Evolutionary conservation across 2,329 filamentous ascomycete genomes (phyloP).

Genomic region (Raffaelea ambrosiae): DNA sequence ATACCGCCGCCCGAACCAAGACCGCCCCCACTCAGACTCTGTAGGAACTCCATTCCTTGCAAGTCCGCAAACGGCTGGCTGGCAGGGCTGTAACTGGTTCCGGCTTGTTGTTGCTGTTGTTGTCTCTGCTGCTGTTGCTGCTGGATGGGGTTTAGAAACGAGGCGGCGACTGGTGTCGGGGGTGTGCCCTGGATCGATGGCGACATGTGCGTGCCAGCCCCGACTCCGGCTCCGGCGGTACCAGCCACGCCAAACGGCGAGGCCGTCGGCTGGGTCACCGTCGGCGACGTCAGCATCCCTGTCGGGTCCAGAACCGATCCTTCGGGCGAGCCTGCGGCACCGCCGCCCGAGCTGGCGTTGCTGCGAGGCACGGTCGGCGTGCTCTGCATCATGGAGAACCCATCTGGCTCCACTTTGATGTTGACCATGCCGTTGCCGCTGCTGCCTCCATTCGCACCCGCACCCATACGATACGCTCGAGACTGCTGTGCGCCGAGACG

Average conservation of each 20-base stretch:
- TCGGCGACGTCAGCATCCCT: conserved; percentile 35
- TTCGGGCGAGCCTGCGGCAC: conserved; percentile 13
- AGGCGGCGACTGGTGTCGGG: conserved; percentile 3
- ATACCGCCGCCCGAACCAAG: too few relatives aligned
- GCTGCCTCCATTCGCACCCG: too few relatives aligned
- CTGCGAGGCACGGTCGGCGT: conserved; percentile 31
- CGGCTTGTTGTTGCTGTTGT: conserved; percentile 8
- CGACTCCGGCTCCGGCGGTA: too few relatives aligned
- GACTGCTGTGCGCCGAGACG: conserved; percentile 10
- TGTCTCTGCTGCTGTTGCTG: conserved; percentile 21
- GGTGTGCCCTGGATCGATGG: conserved; percentile 9
- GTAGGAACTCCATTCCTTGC: conserved; percentile 46
- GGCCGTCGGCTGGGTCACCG: conserved; percentile 10
- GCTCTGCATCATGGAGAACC: conserved; percentile 28
- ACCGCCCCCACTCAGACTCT: conserved; percentile 26
- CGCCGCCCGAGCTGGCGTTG: conserved; percentile 27
- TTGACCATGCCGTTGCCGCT: conserved; percentile 13
- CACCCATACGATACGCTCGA: conserved; percentile 17
- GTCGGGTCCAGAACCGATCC: conserved; percentile 24
- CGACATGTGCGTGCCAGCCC: conserved; percentile 2
- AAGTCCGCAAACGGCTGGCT: conserved; percentile 35
- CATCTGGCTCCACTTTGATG: conserved; percentile 29
- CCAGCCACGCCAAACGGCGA: background rate
- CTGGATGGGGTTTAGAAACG: conserved; percentile 6
- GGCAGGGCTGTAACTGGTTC: conserved; percentile 11